Conservation (phyloP, 306 rosid species). For the Ochetophila trinervis region DNA sequence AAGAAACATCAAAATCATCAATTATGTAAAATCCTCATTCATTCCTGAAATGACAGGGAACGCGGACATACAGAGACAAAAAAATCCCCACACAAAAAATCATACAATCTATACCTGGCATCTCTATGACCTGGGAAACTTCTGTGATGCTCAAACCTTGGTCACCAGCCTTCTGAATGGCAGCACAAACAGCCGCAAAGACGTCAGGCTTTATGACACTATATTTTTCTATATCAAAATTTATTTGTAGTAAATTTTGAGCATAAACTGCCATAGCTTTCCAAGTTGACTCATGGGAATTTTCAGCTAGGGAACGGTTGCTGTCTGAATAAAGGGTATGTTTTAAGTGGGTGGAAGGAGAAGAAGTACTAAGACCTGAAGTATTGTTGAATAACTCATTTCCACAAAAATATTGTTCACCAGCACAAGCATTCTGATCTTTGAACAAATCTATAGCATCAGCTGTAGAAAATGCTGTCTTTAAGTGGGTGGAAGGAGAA, state of each 20-base stretch:
- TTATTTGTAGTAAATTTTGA: slow-evolving; percentile 33
- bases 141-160: slow-evolving; percentile 84
- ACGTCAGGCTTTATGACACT: slow-evolving; percentile 50
- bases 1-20: slow-evolving; percentile 20
- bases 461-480: slow-evolving; percentile 45
- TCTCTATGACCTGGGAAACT: slow-evolving; percentile 52
- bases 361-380: slow-evolving; percentile 25
- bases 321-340: slow-evolving; percentile 40
- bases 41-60: slow-evolving; percentile 1
- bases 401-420: slow-evolving; percentile 32
- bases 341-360: slow-evolving; percentile 39
- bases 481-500: slow-evolving; percentile 38
- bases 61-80: slow-evolving; percentile 8
- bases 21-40: slow-evolving; percentile 3
- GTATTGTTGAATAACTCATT: slow-evolving; percentile 16
- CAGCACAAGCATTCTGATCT: slow-evolving; percentile 33
- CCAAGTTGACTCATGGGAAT: slow-evolving; percentile 57
- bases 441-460: slow-evolving; percentile 51
- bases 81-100: slow-evolving; percentile 6
- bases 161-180: slow-evolving; percentile 85
- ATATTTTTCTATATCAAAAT: slow-evolving; percentile 41
- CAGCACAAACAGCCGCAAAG: slow-evolving; percentile 56
- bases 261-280: slow-evolving; percentile 75
- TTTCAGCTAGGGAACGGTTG: slow-evolving; percentile 32
- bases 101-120: slow-evolving; percentile 53